These are phyloP conservation scores for Sporothrix protearum DNA, from an alignment of 2,329 filamentous ascomycete genomes.

Conservation along the genomic window DNA sequence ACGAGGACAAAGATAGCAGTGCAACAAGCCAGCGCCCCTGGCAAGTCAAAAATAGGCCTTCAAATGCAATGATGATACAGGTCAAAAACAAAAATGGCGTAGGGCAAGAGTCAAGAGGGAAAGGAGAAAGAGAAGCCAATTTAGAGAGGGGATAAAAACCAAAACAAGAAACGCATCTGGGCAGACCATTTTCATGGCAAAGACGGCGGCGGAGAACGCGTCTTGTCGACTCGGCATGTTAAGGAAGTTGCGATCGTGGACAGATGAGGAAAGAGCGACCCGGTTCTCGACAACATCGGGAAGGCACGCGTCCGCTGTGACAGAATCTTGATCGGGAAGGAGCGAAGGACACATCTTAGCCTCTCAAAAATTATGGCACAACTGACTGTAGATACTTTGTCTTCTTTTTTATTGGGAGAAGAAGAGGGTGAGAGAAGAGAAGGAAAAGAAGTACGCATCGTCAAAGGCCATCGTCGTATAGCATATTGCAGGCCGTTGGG, in stretches of 20 bases:
- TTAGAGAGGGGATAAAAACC: neutral
- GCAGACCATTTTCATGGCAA: neutral
- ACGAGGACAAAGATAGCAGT: neutral
- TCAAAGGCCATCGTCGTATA: too few species aligned
- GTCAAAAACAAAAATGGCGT: slow-evolving; percentile 15
- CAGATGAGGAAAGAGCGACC: neutral
- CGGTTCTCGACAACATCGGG: neutral
- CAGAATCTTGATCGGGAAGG: neutral
- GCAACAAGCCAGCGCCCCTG: neutral
- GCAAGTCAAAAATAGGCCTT: slow-evolving; percentile 18
- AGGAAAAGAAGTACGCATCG: too few species aligned
- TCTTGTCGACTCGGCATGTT: neutral
- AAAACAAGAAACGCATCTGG: neutral
- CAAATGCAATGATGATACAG: slow-evolving; percentile 25
- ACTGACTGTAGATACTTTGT: too few species aligned
- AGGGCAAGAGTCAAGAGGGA: slow-evolving; percentile 17
- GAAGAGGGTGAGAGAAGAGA: too few species aligned
- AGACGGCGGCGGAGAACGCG: neutral
- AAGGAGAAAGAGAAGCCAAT: neutral
- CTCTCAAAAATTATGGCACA: too few species aligned
- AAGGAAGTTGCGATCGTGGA: neutral
- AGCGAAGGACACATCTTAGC: neutral
- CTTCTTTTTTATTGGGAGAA: too few species aligned
- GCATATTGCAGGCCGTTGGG: too few species aligned
- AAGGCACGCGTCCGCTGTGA: neutral